Base-by-base conservation (phyloP, 768 basidiomycete genomes). In the Amanita thiersii region DNA sequence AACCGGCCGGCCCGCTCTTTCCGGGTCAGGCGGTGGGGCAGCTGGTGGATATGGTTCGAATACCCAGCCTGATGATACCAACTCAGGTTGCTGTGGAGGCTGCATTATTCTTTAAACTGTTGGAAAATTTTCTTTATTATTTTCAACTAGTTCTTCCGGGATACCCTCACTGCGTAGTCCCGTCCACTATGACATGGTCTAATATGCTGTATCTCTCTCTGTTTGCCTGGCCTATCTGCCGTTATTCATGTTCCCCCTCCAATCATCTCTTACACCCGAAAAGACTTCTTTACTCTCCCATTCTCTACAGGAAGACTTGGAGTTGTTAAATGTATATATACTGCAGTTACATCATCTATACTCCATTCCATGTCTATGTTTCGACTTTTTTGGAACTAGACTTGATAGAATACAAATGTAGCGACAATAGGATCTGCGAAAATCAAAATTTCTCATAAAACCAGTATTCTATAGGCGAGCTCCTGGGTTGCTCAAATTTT, bases 1-100 rank as follows among this genome's bases (percentile, higher is more conserved):
- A 65, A 81, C 77, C 12, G 85, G 84, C 15, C 79, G 85, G 43
- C 81, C 83, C 3, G 67, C 69, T 18, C 70, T 77, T 46, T 55
- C 72, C 24, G 77, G 68, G 30, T 50, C 62, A 3, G 60, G 63
- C 23, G 56, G 60, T 15, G 62, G 61, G 39, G 59, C 63, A 11
- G 57, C 75, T 19, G 79, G 77, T 4, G 61, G 58, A 6, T 83
- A 79, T 49, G 68, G 60, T 12, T 51, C 66, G 47, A 65, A 64
- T 47, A 72, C 70, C 37, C 60, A 69, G 34, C 58, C 65, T 39
- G 72, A 79, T 25, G 77, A 81, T 39, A 72, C 73, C 25, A 60
- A 71, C 19, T 51, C 64, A 23, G 73, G 78, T 17, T 88, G 85
- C 66, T 87, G 85, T 50, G 61, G 65, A 31, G 73, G 79, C 47